Base-by-base conservation (phyloP, 352 stramenopile genomes). In the Phytophthora cactorum region DNA sequence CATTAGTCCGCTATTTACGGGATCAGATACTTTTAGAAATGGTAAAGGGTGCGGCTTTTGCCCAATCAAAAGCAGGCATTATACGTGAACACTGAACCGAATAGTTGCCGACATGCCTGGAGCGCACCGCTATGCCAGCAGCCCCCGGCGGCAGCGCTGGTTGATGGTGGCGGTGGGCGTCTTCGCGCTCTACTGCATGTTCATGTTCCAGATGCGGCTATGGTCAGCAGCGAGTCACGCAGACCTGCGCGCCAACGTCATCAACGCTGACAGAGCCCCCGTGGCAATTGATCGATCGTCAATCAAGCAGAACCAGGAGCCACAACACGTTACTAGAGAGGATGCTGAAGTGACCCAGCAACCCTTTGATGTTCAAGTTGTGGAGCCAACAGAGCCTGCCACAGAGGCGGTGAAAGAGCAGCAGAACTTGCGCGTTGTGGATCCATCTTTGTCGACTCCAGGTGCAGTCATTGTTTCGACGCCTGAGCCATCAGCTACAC, bases 211-310 rank as follows among this genome's bases (percentile, higher is more conserved):
- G 36, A 45, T 79, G 51, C 54, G 63, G 9, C 14, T 75, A n/a
- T 75, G 66, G 71, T 75, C 67, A 6, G 47, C 49, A 31, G 58
- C 56, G 32, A 68, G 49, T 41, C 41, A 51, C 10, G 50, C 55
- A 36, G 71, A 78, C 45, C n/a, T 78, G 38, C 62, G 71, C 9
- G 36, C 71, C 15, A 78, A 75, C 38, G 53, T 46, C 49, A 66
- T 78, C 32, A 66, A 34, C 45, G 58, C 57, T 10, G 66, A 64
- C 4, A 51, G 39, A 31, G n/a, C 46, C 5, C 46, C 41, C 6
- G 47, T 38, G 2, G 50, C 31, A n/a, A 58, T 68, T 36, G 47
- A 49, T 45, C 36, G 46, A 50, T 32, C 49, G 38, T 11, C 50
- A 9, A 29, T 57, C 17, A 59, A 74, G 46, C 45, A 46, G 17